Percentiles rank a stretch among this genome's conserved stretches.
Evolutionary conservation across 106 monocot species (phyloP).

Genomic region (Amphibolis antarctica): DNA sequence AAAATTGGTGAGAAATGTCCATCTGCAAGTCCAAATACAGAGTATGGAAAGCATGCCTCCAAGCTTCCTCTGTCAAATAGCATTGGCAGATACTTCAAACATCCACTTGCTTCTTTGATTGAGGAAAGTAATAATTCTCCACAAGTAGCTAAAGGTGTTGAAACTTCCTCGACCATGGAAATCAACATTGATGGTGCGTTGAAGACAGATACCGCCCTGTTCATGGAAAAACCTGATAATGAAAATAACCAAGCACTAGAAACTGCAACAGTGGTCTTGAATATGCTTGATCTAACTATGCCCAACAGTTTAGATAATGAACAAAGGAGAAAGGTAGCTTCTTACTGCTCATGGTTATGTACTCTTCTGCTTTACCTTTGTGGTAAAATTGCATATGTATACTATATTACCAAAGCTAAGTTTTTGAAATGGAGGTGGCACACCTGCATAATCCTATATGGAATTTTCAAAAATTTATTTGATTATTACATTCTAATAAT

Average conservation of each 20-base stretch:
- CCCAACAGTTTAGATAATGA: constrained; percentile 61
- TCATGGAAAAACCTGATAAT: constrained; percentile 10
- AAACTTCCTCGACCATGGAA: constrained; percentile 13
- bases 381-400: no score
- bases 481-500: no score
- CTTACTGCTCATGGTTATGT: background rate
- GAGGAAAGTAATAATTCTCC: constrained; percentile 16
- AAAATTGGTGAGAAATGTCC: constrained; percentile 1
- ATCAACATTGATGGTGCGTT: background rate
- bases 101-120: constrained; percentile 9
- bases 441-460: no score
- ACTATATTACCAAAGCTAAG: no score
- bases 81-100: background rate
- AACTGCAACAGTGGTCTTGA: constrained; percentile 66
- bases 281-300: constrained; percentile 86
- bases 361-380: no score
- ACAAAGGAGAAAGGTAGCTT: constrained; percentile 67
- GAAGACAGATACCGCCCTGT: background rate
- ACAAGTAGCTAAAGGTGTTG: constrained; percentile 2
- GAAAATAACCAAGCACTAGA: constrained; percentile 49
- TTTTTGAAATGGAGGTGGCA: no score
- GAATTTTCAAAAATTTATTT: no score
- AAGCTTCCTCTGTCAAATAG: constrained; percentile 1
- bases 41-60: background rate
- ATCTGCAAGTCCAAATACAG: background rate